Evolutionary conservation across 768 basidiomycete genomes (phyloP).

Genomic region (Trametes sanguinea): DNA sequence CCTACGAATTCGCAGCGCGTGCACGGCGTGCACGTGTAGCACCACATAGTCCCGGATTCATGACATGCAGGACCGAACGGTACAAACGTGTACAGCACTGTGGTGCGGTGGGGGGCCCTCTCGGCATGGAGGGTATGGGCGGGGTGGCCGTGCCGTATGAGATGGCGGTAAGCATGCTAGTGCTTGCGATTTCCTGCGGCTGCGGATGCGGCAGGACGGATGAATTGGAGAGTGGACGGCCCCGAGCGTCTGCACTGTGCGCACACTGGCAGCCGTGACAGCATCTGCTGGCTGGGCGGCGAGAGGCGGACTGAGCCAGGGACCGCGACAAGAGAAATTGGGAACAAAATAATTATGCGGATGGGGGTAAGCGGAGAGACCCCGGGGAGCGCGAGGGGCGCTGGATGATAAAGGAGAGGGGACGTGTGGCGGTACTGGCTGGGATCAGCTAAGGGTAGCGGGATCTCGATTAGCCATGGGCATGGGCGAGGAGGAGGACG

Average conservation of each 20-base stretch:
- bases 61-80: too few species aligned
- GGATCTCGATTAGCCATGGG: constrained; percentile 14
- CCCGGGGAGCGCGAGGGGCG: constrained; percentile 11
- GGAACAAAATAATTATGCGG: too few species aligned
- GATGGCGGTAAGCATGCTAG: neutral
- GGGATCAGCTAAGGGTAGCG: constrained; percentile 6
- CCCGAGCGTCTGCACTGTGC: too few species aligned
- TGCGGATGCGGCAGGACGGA: neutral
- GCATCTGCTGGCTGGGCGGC: too few species aligned
- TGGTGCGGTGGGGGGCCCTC: too few species aligned
- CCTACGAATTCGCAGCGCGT: neutral
- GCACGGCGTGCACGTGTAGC: too few species aligned
- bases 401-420: constrained; percentile 7
- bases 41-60: too few species aligned
- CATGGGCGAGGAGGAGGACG: constrained; percentile 1
- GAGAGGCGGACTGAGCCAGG: too few species aligned
- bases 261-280: too few species aligned
- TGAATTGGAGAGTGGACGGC: neutral
- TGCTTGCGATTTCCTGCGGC: neutral
- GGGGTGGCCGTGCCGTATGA: constrained; percentile 1
- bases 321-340: too few species aligned
- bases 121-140: neutral
- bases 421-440: constrained; percentile 17
- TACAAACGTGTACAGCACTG: too few species aligned
- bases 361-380: neutral